A percentile compares a stretch with the other conserved stretches of the same genome.
Evolutionary conservation across 768 basidiomycete species (phyloP).

Genomic region (Trametes cingulata): DNA sequence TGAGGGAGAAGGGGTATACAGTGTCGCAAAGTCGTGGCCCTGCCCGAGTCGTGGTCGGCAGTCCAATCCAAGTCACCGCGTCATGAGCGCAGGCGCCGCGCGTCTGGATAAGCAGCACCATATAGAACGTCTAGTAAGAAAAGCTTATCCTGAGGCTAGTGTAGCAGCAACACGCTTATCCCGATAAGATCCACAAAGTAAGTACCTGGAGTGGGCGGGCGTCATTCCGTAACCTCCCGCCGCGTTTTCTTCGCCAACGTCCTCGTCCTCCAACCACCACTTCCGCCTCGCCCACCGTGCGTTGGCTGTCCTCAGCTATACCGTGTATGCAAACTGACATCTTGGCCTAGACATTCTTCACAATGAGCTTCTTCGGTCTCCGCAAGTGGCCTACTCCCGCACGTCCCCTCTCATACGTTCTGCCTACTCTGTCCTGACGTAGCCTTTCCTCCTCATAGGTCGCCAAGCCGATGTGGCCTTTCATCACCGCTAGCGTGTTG

Average conservation of each 20-base stretch:
- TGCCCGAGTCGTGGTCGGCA: background rate
- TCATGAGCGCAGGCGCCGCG: too few relatives aligned
- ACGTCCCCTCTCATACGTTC: slow-evolving; percentile 37
- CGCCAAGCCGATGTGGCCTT: slow-evolving; percentile 76
- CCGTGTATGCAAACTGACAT: too few relatives aligned
- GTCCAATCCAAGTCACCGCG: too few relatives aligned
- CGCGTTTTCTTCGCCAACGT: slow-evolving; percentile 14
- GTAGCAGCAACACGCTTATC: too few relatives aligned
- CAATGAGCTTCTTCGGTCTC: slow-evolving; percentile 75
- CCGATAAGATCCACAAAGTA: too few relatives aligned
- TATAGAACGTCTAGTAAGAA: too few relatives aligned
- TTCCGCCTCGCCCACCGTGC: background rate
- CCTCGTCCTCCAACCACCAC: slow-evolving; percentile 6
- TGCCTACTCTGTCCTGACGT: background rate
- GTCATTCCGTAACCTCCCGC: slow-evolving; percentile 13
- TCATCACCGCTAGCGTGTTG: slow-evolving; percentile 64
- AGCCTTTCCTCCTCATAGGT: slow-evolving; percentile 44
- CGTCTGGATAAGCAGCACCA: too few relatives aligned
- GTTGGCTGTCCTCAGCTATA: background rate
- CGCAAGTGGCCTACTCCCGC: slow-evolving; percentile 82
- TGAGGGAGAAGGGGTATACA: too few relatives aligned
- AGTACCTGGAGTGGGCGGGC: background rate
- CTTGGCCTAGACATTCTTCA: slow-evolving; percentile 14
- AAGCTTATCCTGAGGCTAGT: too few relatives aligned
- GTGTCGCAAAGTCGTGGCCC: background rate